Percentiles rank a stretch among this genome's conserved stretches.
Evolutionary conservation across 208 protist genomes (phyloP).

Genomic region (Perkinsela sp.): DNA sequence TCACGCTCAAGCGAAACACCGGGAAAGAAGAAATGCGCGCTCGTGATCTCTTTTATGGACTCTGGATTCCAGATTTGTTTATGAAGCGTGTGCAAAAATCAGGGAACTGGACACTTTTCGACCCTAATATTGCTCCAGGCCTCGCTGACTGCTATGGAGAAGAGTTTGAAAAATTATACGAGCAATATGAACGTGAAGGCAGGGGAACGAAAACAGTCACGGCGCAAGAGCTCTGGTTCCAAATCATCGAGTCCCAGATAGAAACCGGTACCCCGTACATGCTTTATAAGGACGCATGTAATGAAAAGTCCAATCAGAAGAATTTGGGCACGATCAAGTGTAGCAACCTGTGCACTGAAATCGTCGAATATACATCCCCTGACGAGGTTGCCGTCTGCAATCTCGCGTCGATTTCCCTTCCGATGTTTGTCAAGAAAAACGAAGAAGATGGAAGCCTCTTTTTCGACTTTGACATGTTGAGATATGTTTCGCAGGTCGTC

Average conservation of each 20-base stretch:
- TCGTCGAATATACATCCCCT: slow-evolving; percentile 57
- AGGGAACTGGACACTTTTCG: slow-evolving; percentile 55
- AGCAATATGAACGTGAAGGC: slow-evolving; percentile 30
- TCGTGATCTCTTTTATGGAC: slow-evolving; percentile 67
- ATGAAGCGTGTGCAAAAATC: slow-evolving; percentile 62
- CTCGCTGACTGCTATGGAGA: slow-evolving; percentile 39
- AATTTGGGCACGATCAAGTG: slow-evolving; percentile 68
- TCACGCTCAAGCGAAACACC: slow-evolving; percentile 57
- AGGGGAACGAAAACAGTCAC: slow-evolving; percentile 11
- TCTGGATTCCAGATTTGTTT: slow-evolving; percentile 76
- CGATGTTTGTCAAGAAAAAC: slow-evolving; percentile 27
- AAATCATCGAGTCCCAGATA: slow-evolving; percentile 66
- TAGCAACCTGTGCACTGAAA: slow-evolving; percentile 72
- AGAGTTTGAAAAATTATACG: slow-evolving; percentile 42
- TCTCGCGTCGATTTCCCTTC: slow-evolving; percentile 60
- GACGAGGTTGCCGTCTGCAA: slow-evolving; percentile 76
- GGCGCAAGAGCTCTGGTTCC: slow-evolving; percentile 68
- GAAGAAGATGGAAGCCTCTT: slow-evolving; percentile 3
- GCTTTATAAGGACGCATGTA: slow-evolving; percentile 71
- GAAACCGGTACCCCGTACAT: slow-evolving; percentile 75
- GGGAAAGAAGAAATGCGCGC: slow-evolving; percentile 44
- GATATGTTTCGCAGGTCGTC: slow-evolving; percentile 15
- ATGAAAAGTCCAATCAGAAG: slow-evolving; percentile 68
- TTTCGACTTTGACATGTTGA: slow-evolving; percentile 23
- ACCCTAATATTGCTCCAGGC: slow-evolving; percentile 52